Conservation (phyloP, 2,329 filamentous ascomycete species). For the Leptoxyphium fumago region DNA sequence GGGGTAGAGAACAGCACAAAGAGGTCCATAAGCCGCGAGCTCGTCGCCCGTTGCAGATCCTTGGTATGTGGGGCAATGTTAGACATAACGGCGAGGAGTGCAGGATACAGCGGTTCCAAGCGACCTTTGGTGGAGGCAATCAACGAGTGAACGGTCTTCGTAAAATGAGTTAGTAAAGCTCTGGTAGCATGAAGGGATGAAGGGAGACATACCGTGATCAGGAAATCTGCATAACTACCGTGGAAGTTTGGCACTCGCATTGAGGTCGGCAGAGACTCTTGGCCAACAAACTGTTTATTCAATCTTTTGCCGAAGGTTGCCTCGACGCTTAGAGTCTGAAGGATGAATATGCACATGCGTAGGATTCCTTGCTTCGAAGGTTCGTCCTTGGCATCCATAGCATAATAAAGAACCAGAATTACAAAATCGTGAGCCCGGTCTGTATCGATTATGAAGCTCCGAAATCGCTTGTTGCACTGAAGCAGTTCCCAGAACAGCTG, state of each 20-base stretch:
- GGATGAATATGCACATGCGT: slow-evolving; percentile 90
- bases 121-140: slow-evolving; percentile 86
- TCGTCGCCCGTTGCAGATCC: slow-evolving; percentile 57
- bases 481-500: slow-evolving; percentile 96
- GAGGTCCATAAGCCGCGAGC: slow-evolving; percentile 71
- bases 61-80: slow-evolving; percentile 81
- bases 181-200: too few relatives aligned
- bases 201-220: slow-evolving; percentile 58
- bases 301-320: slow-evolving; percentile 78
- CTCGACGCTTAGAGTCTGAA: slow-evolving; percentile 91
- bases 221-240: slow-evolving; percentile 83
- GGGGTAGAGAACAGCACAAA: slow-evolving; percentile 89
- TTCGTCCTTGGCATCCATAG: slow-evolving; percentile 76
- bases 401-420: slow-evolving; percentile 80
- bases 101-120: slow-evolving; percentile 80
- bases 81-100: slow-evolving; percentile 79
- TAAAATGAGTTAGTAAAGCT: not conserved
- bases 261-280: slow-evolving; percentile 69
- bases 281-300: slow-evolving; percentile 76
- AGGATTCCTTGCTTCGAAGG: slow-evolving; percentile 80
- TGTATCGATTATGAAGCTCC: slow-evolving; percentile 93
- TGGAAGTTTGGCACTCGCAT: slow-evolving; percentile 75
- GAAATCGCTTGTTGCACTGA: slow-evolving; percentile 94
- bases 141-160: slow-evolving; percentile 72
- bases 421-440: slow-evolving; percentile 87